Percentiles rank a stretch among this genome's conserved stretches.
phyloP scores from a whole-genome alignment of 768 basidiomycete genomes.

The Lactarius sanguifluus region DNA sequence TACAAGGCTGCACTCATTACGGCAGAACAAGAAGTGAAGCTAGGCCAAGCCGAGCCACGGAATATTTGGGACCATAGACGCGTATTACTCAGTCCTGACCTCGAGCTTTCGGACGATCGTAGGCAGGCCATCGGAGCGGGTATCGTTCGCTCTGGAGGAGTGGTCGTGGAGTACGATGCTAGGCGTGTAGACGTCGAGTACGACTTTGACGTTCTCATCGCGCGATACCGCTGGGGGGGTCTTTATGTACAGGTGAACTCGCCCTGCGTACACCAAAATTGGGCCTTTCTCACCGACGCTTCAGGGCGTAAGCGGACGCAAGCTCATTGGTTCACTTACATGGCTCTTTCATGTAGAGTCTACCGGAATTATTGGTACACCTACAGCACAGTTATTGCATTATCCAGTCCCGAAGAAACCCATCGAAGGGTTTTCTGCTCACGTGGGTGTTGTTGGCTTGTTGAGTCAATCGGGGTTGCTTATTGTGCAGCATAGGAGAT shows the following conservation, averaged over 20 bases:
- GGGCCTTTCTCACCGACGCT: not conserved
- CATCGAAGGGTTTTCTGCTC: conserved; percentile 57
- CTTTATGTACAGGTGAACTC: conserved; percentile 62
- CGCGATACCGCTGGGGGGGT: conserved; percentile 63
- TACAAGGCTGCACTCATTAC: conserved; percentile 38
- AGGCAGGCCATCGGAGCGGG: conserved; percentile 56
- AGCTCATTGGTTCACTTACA: conserved; percentile 72
- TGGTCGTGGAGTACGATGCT: conserved; percentile 38
- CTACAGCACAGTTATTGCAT: conserved; percentile 77
- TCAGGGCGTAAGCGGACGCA: conserved; percentile 58
- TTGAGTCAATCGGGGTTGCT: not conserved
- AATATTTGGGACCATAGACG: conserved; percentile 59
- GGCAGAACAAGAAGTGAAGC: conserved; percentile 28
- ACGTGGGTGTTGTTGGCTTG: conserved; percentile 48
- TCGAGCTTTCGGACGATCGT: conserved; percentile 53
- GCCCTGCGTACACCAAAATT: not conserved
- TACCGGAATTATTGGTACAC: conserved; percentile 56
- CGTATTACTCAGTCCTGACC: conserved; percentile 59
- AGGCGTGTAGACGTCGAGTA: conserved; percentile 46
- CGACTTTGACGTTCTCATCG: conserved; percentile 72
- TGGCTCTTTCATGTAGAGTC: conserved; percentile 84
- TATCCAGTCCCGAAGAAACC: conserved; percentile 71
- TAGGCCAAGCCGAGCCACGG: conserved; percentile 28
- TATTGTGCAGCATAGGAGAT: conserved; percentile 51
- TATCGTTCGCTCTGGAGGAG: conserved; percentile 62